Percentiles rank a stretch among this genome's conserved stretches.
Conservation (phyloP, 2,329 filamentous ascomycete species). For the Juglanconis oblonga region DNA sequence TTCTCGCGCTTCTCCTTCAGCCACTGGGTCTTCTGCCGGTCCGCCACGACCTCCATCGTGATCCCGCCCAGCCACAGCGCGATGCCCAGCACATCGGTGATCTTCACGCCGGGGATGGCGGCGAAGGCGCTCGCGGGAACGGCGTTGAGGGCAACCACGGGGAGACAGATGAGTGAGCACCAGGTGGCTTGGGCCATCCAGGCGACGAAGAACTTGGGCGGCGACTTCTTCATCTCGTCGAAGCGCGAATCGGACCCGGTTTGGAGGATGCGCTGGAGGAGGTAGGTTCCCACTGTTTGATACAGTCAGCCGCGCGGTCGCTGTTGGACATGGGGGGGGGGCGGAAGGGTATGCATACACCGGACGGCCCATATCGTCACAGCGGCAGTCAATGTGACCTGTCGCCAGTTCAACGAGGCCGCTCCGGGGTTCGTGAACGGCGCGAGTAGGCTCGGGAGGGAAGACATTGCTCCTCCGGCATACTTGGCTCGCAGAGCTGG, state of each 20-base stretch:
- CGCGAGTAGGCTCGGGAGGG: slow-evolving; percentile 44
- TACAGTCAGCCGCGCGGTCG: neutral
- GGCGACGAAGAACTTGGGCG: slow-evolving; percentile 33
- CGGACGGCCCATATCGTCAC: slow-evolving; percentile 57
- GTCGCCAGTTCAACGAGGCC: slow-evolving; percentile 58
- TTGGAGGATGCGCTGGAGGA: slow-evolving; percentile 59
- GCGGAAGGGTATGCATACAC: slow-evolving; percentile 38
- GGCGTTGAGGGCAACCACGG: slow-evolving; percentile 62
- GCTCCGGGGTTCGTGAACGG: slow-evolving; percentile 38
- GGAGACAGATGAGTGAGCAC: slow-evolving; percentile 65
- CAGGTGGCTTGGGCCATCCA: slow-evolving; percentile 60
- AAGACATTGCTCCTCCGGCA: slow-evolving; percentile 37
- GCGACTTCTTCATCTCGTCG: slow-evolving; percentile 36
- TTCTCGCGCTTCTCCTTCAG: slow-evolving; percentile 58
- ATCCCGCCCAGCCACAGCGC: slow-evolving; percentile 58
- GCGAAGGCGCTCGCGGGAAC: slow-evolving; percentile 53
- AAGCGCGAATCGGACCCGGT: slow-evolving; percentile 57
- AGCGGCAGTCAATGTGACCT: slow-evolving; percentile 37
- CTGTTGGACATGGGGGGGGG: neutral
- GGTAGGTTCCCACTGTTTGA: slow-evolving; percentile 55
- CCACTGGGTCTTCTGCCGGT: slow-evolving; percentile 64
- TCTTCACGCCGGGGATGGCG: slow-evolving; percentile 42
- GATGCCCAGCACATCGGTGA: slow-evolving; percentile 56
- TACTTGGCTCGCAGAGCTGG: slow-evolving; percentile 55
- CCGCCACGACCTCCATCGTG: slow-evolving; percentile 58